Evolutionary conservation across 2,329 filamentous ascomycete genomes (phyloP).

Genomic region (Hysterium pulicare): DNA sequence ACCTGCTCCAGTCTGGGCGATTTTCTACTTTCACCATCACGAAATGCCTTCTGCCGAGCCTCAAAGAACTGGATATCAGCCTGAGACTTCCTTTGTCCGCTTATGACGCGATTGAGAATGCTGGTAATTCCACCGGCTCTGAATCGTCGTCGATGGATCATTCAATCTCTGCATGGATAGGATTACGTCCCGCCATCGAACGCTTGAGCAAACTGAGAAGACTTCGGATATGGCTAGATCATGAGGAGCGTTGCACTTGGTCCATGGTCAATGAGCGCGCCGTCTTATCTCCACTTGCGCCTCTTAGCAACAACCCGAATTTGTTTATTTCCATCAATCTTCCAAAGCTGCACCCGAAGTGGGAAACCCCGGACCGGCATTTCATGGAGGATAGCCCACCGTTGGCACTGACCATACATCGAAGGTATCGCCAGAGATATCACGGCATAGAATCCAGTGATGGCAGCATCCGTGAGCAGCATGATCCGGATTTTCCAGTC

Average conservation of each 20-base stretch:
- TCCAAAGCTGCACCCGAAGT: conserved; percentile 13
- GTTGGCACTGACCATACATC: conserved; percentile 7
- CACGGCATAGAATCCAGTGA: conserved; percentile 2
- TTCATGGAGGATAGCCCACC: conserved; percentile 5
- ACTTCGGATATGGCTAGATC: conserved; percentile 13
- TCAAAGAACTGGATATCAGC: conserved; percentile 7
- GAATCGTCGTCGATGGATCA: no score
- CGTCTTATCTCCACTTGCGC: conserved; percentile 7
- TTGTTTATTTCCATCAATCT: conserved; percentile 8
- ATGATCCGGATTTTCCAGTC: conserved; percentile 5
- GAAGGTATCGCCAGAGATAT: conserved; percentile 9
- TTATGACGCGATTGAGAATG: conserved; percentile 6
- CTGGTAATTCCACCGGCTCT: conserved; percentile 1
- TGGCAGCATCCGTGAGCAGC: conserved; percentile 1
- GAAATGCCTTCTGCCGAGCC: not conserved
- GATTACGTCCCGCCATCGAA: conserved; percentile 4
- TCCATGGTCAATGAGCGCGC: conserved; percentile 13
- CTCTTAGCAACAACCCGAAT: conserved; percentile 1
- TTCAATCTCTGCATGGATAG: conserved; percentile 5
- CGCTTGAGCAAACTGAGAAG: conserved; percentile 5
- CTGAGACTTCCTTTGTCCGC: conserved; percentile 5
- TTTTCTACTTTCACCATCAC: conserved; percentile 2
- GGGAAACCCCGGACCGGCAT: conserved; percentile 9
- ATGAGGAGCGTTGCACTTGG: conserved; percentile 9
- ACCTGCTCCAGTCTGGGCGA: not conserved